Evolutionary conservation across 306 rosid genomes (phyloP).

Genomic region (Prunus mira): DNA sequence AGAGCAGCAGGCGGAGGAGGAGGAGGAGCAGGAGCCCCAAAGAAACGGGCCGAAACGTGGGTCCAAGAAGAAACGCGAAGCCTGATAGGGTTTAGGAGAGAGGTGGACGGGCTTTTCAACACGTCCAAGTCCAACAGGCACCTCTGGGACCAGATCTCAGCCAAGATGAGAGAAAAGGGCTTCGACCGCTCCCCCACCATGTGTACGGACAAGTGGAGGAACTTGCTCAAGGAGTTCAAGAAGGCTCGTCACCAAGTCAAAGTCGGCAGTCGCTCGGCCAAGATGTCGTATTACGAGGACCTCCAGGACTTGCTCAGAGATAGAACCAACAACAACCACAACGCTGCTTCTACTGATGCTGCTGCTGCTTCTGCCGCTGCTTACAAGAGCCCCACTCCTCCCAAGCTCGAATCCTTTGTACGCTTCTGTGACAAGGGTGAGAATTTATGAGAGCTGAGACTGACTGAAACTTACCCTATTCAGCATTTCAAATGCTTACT

Average conservation of each 20-base stretch:
- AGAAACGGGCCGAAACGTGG: constrained; percentile 98
- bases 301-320: constrained; percentile 5
- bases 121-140: constrained; percentile 92
- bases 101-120: constrained; percentile 75
- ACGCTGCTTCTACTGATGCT: not conserved
- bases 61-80: constrained; percentile 87
- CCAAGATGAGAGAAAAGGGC: constrained; percentile 85
- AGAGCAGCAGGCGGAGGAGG: constrained; percentile 60
- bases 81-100: constrained; percentile 68
- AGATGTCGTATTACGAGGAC: constrained; percentile 12
- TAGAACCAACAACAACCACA: not conserved
- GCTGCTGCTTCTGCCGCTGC: not conserved
- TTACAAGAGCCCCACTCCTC: constrained; percentile 27
- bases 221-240: constrained; percentile 89
- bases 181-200: constrained; percentile 92
- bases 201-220: constrained; percentile 99
- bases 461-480: not conserved
- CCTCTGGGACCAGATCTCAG: constrained; percentile 86
- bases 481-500: not conserved
- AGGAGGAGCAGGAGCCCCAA: constrained; percentile 49
- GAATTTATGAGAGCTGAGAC: not conserved
- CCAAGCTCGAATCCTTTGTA: constrained; percentile 63
- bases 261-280: constrained; percentile 1
- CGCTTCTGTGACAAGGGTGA: constrained; percentile 62
- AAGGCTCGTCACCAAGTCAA: constrained; percentile 65